phyloP scores from a whole-genome alignment of 176 grass and related monocot species.

The Luzula sylvatica region DNA sequence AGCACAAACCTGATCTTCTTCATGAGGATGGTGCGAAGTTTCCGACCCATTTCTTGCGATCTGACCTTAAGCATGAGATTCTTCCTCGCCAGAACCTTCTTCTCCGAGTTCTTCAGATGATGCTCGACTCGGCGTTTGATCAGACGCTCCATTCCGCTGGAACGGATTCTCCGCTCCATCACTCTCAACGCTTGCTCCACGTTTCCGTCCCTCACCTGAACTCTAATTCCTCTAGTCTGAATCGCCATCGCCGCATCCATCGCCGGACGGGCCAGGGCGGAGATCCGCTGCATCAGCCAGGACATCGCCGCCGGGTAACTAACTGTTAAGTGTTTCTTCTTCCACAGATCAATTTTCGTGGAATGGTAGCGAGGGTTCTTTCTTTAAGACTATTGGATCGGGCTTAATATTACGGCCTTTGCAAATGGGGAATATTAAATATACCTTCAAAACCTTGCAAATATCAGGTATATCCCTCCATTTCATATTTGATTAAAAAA shows the following conservation, averaged over 20 bases:
- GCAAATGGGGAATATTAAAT: too few relatives aligned
- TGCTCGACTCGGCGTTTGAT: constrained; percentile 39
- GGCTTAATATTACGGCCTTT: too few relatives aligned
- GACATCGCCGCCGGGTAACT: constrained; percentile 21
- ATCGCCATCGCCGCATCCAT: not conserved
- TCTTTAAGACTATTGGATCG: too few relatives aligned
- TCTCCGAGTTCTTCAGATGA: constrained; percentile 94
- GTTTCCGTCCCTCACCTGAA: constrained; percentile 73
- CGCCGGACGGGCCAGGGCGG: not conserved
- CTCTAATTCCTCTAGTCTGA: constrained; percentile 52
- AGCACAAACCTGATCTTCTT: constrained; percentile 79
- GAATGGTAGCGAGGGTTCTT: too few relatives aligned
- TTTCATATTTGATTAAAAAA: too few relatives aligned
- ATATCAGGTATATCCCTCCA: too few relatives aligned
- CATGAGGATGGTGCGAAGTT: constrained; percentile 67
- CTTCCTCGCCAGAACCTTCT: constrained; percentile 86
- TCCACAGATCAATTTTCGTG: too few relatives aligned
- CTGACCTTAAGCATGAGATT: constrained; percentile 57
- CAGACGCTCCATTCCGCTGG: constrained; percentile 80
- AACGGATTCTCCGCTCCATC: constrained; percentile 75
- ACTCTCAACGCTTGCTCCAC: constrained; percentile 53
- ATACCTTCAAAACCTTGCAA: too few relatives aligned
- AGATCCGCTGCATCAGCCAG: constrained; percentile 11
- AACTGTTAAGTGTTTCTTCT: too few relatives aligned
- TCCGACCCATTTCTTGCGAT: constrained; percentile 77